Base-by-base conservation (phyloP, 345 rosid species). In the Corchorus olitorius region DNA sequence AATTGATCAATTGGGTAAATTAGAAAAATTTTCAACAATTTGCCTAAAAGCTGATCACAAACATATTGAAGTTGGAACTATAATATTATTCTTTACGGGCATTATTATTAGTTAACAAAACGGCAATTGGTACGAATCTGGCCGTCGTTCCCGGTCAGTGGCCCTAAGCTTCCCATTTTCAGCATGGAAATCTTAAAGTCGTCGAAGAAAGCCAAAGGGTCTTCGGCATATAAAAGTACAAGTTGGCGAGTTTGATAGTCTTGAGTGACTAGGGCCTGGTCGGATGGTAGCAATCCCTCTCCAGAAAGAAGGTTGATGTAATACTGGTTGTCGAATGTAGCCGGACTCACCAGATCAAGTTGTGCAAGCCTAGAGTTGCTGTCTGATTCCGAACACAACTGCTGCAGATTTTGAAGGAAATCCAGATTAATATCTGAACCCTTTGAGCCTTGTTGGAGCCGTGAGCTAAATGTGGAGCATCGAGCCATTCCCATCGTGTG, bases 241-340 rank as follows among this genome's bases (percentile, higher is more conserved):
- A 88, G 84, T 17, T 50, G 75, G 3, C 90, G 86, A 0, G 98
- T 85, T 4, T 72, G 79, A 39, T 86, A 89, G 49, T 87, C 82
- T 6, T 86, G 80, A 8, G 83, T 83, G 3, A 86, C 86, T 0
- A 93, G 89, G 48, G 85, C 84, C 82, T 90, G 97, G 79, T 95
- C 98, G 0, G 97, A 91, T 5, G 88, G 89, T 66, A 93, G 96
- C 84, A 90, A 77, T 34, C 99, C 98, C 66, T 93, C 88, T 0
- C 94, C 94, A 0, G 96, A 89, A 70, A 90, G 78, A 65, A 93
- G 93, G 76, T 93, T 93, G 43, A 88, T 69, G 54, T 83, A 91
- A 84, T 94, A 94, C 73, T 91, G 98, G 75, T 89, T 95, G 79
- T 95, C 98, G 13, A 95, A 95, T 0, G 93, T 91, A 7, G 89